Conservation (phyloP, 2,329 filamentous ascomycete genomes). For the Aspergillus aculeatinus region DNA sequence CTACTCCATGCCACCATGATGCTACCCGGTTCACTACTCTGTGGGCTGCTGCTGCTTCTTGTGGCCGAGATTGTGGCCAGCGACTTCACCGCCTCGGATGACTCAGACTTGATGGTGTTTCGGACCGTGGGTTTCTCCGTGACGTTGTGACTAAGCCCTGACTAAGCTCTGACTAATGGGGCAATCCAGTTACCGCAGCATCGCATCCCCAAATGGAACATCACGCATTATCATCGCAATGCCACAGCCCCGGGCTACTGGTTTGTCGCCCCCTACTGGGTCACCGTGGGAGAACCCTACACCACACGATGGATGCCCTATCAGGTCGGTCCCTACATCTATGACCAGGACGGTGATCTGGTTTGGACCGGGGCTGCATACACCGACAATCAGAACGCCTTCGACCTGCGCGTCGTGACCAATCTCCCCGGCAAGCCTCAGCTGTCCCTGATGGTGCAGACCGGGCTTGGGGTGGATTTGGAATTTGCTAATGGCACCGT, state of each 20-base stretch:
- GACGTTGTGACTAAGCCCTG: not conserved
- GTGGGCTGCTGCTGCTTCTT: not conserved
- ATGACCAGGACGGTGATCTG: slow-evolving; percentile 4
- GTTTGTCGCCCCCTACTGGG: slow-evolving; percentile 9
- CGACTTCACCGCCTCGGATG: not conserved
- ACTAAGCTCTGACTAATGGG: not conserved
- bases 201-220: slow-evolving; percentile 5
- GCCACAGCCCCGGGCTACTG: slow-evolving; percentile 2
- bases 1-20: not conserved
- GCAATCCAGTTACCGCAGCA: not conserved
- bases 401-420: not conserved
- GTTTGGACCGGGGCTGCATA: not conserved
- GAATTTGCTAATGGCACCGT: not conserved
- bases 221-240: slow-evolving; percentile 6
- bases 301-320: slow-evolving; percentile 6
- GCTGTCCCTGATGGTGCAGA: slow-evolving; percentile 1
- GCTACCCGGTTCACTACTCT: not conserved
- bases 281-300: slow-evolving; percentile 1
- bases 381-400: slow-evolving; percentile 1
- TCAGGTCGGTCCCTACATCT: slow-evolving; percentile 9
- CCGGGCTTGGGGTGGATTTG: not conserved
- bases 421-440: not conserved
- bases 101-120: not conserved
- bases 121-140: not conserved
- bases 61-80: not conserved